Base-by-base conservation (phyloP, 305 asterid species). In the Fraxinus paxiana region DNA sequence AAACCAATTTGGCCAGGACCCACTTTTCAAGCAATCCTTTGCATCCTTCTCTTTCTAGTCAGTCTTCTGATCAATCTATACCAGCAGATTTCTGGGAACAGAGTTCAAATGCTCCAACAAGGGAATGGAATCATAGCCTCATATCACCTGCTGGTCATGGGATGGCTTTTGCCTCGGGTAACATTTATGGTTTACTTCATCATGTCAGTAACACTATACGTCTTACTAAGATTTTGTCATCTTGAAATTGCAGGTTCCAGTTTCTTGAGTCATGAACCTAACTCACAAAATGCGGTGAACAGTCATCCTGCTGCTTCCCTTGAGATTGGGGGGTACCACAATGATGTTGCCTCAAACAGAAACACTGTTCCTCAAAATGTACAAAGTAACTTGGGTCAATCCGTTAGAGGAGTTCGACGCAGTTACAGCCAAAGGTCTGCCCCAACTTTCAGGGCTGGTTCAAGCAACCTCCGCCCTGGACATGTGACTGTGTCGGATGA, bases 361-460 rank as follows among this genome's bases (percentile, higher is more conserved):
- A 89, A 82, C 85, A 82, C 80, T 35, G 67, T 77, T 74, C 86
- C 90, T 81, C 92, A 86, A 83, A 84, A 80, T 84, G 81, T 79
- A 73, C 86, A 82, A 76, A 79, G 80, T 80, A 81, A 87, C 75
- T 26, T 79, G 33, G 84, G 84, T 72, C 95, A 88, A 20, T 78
- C 90, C 82, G 84, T 79, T 17, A 86, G 95, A 87, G 97, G 91
- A 82, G 83, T 85, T 65, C 88, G 90, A 80, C 91, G 85, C 84
- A 88, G 88, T 77, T 84, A 87, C 79, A 85, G 83, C 78, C 91
- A 87, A 83, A 86, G 92, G 84, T 86, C 92, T 71, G 63, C 77
- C 79, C 91, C 92, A 75, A 74, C 86, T 80, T 83, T 84, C 77
- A 78, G 92, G 90, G 86, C 89, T 81, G 82, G 92, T 24, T 90